Evolutionary conservation across 1,139 yeast species (phyloP).

Genomic region (Nematodospora anomalae): DNA sequence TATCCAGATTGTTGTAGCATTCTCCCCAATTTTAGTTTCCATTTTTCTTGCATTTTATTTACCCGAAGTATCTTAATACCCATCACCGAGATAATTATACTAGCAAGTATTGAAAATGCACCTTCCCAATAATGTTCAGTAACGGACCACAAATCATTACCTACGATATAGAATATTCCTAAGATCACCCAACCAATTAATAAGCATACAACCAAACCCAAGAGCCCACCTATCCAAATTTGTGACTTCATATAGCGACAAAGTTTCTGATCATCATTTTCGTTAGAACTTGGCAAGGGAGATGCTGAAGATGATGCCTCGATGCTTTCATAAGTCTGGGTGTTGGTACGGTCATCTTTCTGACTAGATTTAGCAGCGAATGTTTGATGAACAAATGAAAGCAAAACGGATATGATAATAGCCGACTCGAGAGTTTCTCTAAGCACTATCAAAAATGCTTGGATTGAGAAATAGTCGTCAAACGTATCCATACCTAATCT

Average conservation of each 20-base stretch:
- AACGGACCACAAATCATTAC: slow-evolving; percentile 43
- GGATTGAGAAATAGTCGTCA: slow-evolving; percentile 44
- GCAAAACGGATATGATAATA: slow-evolving; percentile 44
- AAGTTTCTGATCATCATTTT: slow-evolving; percentile 7
- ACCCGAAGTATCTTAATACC: slow-evolving; percentile 45
- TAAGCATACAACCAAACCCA: slow-evolving; percentile 39
- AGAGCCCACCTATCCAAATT: slow-evolving; percentile 45
- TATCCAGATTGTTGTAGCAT: slow-evolving; percentile 22
- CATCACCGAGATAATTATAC: slow-evolving; percentile 46
- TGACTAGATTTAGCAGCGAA: slow-evolving; percentile 16
- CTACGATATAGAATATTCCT: slow-evolving; percentile 37
- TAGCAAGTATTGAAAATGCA: slow-evolving; percentile 43
- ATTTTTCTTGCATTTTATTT: slow-evolving; percentile 70
- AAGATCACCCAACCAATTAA: slow-evolving; percentile 38
- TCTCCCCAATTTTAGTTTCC: slow-evolving; percentile 64
- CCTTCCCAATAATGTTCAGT: slow-evolving; percentile 53
- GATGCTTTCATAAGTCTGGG: slow-evolving; percentile 6
- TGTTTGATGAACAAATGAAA: slow-evolving; percentile 42
- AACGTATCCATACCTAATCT: slow-evolving; percentile 20
- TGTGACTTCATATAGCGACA: slow-evolving; percentile 31
- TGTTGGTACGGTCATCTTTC: slow-evolving; percentile 2
- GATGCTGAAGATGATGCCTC: slow-evolving; percentile 4
- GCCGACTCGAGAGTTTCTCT: slow-evolving; percentile 49
- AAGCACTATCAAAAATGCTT: slow-evolving; percentile 45
- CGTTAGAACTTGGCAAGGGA: neutral